phyloP scores from a whole-genome alignment of 164 flowering plant species.

The Piper longum region DNA sequence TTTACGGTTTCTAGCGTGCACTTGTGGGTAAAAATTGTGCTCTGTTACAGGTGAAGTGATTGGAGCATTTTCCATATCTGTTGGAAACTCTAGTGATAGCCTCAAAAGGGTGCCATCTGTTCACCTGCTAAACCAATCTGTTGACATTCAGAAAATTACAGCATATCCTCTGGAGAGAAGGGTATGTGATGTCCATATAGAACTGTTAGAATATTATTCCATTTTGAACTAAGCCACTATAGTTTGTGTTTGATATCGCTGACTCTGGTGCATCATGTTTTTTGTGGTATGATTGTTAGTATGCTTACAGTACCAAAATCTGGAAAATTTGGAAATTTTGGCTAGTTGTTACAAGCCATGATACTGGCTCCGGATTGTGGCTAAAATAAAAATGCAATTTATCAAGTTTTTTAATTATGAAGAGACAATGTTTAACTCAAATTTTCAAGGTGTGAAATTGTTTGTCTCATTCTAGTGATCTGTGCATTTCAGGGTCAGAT shows the following conservation, averaged over 20 bases:
- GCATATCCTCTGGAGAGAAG: constrained; percentile 53
- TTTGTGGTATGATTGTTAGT: no score
- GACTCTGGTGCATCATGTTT: no score
- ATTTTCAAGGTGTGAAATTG: background rate
- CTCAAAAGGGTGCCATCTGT: constrained; percentile 67
- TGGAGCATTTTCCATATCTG: constrained; percentile 75
- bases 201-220: no score
- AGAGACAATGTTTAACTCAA: background rate
- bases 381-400: background rate
- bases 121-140: constrained; percentile 46
- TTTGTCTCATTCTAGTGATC: background rate
- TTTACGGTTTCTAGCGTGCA: background rate
- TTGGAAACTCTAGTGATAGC: constrained; percentile 39
- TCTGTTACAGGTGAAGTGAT: constrained; percentile 68
- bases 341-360: no score
- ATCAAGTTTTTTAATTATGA: background rate
- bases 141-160: constrained; percentile 28
- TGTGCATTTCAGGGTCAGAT: constrained; percentile 29
- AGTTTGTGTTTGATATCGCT: no score
- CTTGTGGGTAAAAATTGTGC: background rate
- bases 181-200: constrained; percentile 23
- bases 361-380: no score
- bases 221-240: background rate
- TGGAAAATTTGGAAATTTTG: no score
- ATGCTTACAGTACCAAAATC: no score